These are phyloP conservation scores for Sporisorium scitamineum DNA, from an alignment of 1,284 basidiomycete genomes.

Conservation along the genomic window DNA sequence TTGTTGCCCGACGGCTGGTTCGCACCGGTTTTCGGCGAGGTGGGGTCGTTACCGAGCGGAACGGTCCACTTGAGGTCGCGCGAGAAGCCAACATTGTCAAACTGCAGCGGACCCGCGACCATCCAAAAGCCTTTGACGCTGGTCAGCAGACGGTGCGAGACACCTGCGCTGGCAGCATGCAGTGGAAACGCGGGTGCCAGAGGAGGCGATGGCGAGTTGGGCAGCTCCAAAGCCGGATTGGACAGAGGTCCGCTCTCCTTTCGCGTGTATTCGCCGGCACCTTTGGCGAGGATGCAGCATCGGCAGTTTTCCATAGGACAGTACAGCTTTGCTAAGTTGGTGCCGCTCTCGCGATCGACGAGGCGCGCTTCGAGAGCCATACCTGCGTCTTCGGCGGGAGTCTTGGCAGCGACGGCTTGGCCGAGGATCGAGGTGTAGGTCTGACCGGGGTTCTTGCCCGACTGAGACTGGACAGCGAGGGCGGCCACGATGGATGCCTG, in stretches of 20 bases:
- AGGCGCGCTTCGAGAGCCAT: constrained; percentile 65
- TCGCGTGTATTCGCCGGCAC: constrained; percentile 55
- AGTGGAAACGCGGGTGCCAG: constrained; percentile 43
- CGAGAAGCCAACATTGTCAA: constrained; percentile 67
- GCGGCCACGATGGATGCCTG: constrained; percentile 58
- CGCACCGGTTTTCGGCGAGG: constrained; percentile 5
- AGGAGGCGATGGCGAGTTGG: constrained; percentile 50
- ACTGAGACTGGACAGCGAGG: constrained; percentile 45
- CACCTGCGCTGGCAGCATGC: constrained; percentile 19
- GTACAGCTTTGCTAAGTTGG: constrained; percentile 61
- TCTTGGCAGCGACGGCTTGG: constrained; percentile 66
- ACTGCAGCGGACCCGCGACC: constrained; percentile 58
- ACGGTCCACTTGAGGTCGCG: constrained; percentile 62
- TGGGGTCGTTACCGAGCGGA: constrained; percentile 11
- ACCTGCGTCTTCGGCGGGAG: constrained; percentile 62
- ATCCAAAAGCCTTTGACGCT: constrained; percentile 61
- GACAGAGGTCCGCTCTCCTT: constrained; percentile 63
- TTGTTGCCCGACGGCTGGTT: neutral
- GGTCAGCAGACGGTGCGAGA: constrained; percentile 32
- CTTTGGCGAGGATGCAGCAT: constrained; percentile 56
- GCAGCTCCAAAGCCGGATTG: constrained; percentile 44
- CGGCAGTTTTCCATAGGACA: constrained; percentile 66
- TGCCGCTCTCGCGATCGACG: constrained; percentile 54
- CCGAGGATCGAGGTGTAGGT: constrained; percentile 62
- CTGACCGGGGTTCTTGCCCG: constrained; percentile 41